Evolutionary conservation across 257 asterid species (phyloP), one percentile per base, ranked within the genome.

Genomic region (Pogostemon cablin): DNA sequence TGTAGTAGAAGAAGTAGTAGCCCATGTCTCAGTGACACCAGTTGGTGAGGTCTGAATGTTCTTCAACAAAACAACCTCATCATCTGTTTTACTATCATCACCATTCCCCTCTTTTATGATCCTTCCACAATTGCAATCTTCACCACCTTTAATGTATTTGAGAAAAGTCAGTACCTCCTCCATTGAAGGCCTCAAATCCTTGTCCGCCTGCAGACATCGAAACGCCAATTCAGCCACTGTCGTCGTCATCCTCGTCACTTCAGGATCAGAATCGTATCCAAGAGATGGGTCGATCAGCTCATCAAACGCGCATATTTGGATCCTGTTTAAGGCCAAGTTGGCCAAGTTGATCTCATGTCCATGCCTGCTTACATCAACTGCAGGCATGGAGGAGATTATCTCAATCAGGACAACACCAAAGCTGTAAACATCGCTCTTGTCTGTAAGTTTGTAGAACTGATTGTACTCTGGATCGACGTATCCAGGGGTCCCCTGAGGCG

Each of bases 141-240:
- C 3, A 12, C 56, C 32, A n/a, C 25, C 7, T 49, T 49, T 12
- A 11, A 49, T 12, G 5, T 49, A 7, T 11, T 49, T 50, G 15
- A 50, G 56, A 50, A 50, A 50, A n/a, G 17, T 3, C 56, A 50
- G 1, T 5, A 50, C 56, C 56, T 50, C 56, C n/a, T 50, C 56
- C 56, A 50, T 50, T 12, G 56, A 50, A 50, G 56, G 56, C 56
- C 56, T 50, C 56, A 12, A 50, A 50, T 50, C 32, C 32, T 50
- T 50, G 9, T 50, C 8, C 56, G 5, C 8, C 8, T 50, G 56
- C 4, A 50, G 56, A 50, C 56, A 50, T 2, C 32, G 32, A 1
- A 15, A 52, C 2, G 58, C 58, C 3, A 52, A 6, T 35, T 52
- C 35, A 3, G 58, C 58, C 4, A 52, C 35, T 9, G 1, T 52